These are phyloP conservation scores for Suillus subaureus DNA, from an alignment of 768 basidiomycete species.

Conservation along the genomic window DNA sequence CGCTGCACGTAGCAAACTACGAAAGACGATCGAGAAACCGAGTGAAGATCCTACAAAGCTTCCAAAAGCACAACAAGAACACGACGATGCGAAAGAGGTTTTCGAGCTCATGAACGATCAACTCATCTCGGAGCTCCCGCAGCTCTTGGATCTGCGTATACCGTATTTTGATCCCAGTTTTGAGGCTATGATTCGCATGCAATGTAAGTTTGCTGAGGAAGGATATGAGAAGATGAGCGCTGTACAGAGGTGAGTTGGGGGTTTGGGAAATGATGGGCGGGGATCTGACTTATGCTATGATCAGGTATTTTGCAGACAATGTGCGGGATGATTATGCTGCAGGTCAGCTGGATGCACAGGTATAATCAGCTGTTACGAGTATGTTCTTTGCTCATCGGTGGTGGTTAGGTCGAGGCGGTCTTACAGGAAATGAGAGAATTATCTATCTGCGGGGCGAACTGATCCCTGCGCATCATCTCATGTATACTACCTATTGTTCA, in stretches of 20 bases:
- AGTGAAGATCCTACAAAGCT: constrained; percentile 91
- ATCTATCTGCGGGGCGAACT: constrained; percentile 81
- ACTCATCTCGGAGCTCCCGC: constrained; percentile 87
- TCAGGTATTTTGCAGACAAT: constrained; percentile 84
- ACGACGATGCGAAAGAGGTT: constrained; percentile 92
- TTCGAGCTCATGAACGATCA: constrained; percentile 94
- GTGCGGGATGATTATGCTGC: constrained; percentile 97
- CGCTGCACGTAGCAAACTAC: constrained; percentile 84
- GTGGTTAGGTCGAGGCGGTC: constrained; percentile 84
- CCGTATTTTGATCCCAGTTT: constrained; percentile 99
- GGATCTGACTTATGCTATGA: neutral
- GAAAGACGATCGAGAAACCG: constrained; percentile 90
- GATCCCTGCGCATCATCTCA: constrained; percentile 3
- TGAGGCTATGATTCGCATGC: constrained; percentile 98
- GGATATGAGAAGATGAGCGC: constrained; percentile 96
- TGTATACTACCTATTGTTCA: neutral
- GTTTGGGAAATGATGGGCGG: neutral
- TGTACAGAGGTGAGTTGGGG: constrained; percentile 71
- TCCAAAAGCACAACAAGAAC: constrained; percentile 91
- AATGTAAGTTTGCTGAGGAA: constrained; percentile 96
- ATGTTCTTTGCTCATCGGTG: constrained; percentile 5
- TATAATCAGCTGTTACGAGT: constrained; percentile 27
- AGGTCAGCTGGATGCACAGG: constrained; percentile 94
- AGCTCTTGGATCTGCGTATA: constrained; percentile 91
- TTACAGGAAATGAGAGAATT: constrained; percentile 96